Base-by-base conservation (phyloP, 345 rosid species). In the Microcos paniculata region DNA sequence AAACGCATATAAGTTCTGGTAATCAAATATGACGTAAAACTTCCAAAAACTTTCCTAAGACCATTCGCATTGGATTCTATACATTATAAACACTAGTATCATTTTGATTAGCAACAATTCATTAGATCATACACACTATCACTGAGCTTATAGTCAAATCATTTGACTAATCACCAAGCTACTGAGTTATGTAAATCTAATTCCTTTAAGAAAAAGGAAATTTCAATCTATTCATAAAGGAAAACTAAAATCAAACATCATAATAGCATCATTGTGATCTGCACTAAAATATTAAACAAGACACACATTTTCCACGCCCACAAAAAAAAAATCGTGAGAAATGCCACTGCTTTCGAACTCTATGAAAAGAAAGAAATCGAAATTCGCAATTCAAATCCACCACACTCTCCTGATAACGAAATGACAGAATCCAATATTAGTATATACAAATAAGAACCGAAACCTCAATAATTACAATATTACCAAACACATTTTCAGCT, bases 121-220 rank as follows among this genome's bases (percentile, higher is more conserved):
- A 33, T 33, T 19, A 33, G 5, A 31, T 7, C 18, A 2, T 7
- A 4, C 0, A 35, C 46, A 62, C 28, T 10, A n/a, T 38, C 63
- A 71, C 75, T 55, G 19, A 38, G 49, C 28, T 53, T 16, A 30
- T 8, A 55, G 49, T 55, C 49, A 53, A 55, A 71, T 71, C 62
- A 14, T 8, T 55, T 55, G 63, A 55, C 51, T 13, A 48, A 56
- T 40, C 75, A 71, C 13, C 64, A 35, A 70, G 48, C 62, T 7
- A 52, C 48, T 7, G 31, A 52, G 48, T 52, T 28, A 68, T 4
- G 58, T 69, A 69, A 18, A 69, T 51, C 45, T 6, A 19, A 6
- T 48, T 28, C 24, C 49, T 30, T 48, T 23, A 48, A 48, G 18
- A 49, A 30, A 23, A 53, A 42, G 9, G 28, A 68, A 48, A 3